A percentile compares a stretch with the other conserved stretches of the same genome.
These are phyloP conservation scores for Ceratocystis destructans DNA, from an alignment of 2,329 filamentous ascomycete genomes.

Conservation along the genomic window DNA sequence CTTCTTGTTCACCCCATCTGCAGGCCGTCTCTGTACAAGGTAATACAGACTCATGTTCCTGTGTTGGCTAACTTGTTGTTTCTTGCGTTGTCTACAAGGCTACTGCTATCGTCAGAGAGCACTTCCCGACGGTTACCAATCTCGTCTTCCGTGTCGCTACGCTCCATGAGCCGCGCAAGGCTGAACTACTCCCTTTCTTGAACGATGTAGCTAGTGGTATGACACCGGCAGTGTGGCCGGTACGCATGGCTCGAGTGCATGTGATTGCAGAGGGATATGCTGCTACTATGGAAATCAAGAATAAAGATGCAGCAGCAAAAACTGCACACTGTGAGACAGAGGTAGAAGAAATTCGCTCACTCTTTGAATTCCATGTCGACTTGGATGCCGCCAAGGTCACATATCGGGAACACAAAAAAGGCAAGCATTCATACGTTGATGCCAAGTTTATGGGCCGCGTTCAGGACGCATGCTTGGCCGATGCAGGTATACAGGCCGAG, in stretches of 20 bases:
- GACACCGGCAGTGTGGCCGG: slow-evolving; percentile 22
- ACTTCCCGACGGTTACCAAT: slow-evolving; percentile 17
- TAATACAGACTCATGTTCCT: not conserved
- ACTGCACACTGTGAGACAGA: not conserved
- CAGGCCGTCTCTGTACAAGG: not conserved
- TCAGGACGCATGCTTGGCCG: slow-evolving; percentile 34
- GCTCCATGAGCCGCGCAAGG: slow-evolving; percentile 37
- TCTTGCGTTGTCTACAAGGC: not conserved
- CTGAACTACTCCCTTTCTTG: slow-evolving; percentile 33
- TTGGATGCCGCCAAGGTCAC: slow-evolving; percentile 23
- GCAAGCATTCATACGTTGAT: slow-evolving; percentile 36
- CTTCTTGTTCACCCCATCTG: not conserved
- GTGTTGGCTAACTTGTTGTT: not conserved
- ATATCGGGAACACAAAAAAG: slow-evolving; percentile 26
- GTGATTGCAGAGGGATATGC: slow-evolving; percentile 22
- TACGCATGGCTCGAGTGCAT: slow-evolving; percentile 31
- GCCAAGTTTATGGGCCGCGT: slow-evolving; percentile 35
- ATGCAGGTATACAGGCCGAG: slow-evolving; percentile 31
- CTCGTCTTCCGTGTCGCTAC: slow-evolving; percentile 38
- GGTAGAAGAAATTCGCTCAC: slow-evolving; percentile 19
- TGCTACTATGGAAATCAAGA: not conserved
- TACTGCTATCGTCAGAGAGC: slow-evolving; percentile 7
- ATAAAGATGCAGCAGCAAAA: no score
- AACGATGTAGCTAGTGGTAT: slow-evolving; percentile 26
- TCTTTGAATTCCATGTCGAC: slow-evolving; percentile 28